Conservation (phyloP, 2,329 filamentous ascomycete species). For the Zarea fungicola region DNA sequence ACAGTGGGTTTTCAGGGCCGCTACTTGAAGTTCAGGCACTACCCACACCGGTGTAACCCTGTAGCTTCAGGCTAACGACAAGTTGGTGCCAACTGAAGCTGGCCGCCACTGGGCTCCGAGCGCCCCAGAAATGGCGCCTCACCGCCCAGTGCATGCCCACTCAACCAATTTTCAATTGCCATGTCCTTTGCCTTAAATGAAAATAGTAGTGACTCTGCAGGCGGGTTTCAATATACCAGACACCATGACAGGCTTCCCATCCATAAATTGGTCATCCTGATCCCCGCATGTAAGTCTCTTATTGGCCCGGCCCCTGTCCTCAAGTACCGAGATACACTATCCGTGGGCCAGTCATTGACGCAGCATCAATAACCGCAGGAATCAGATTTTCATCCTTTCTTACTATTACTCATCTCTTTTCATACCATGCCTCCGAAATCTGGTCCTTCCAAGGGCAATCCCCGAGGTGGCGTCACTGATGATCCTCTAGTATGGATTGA, state of each 20-base stretch:
- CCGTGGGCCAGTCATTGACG: background rate
- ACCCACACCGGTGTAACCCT: background rate
- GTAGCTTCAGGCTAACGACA: too few species aligned
- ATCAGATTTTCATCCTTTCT: background rate
- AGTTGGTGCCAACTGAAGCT: too few species aligned
- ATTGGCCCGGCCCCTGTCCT: slow-evolving; percentile 3
- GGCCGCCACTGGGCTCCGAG: too few species aligned
- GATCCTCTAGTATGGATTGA: slow-evolving; percentile 84
- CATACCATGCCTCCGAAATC: slow-evolving; percentile 12
- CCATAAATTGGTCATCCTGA: slow-evolving; percentile 1
- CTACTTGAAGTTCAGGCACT: too few species aligned
- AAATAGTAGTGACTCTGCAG: background rate
- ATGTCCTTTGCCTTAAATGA: background rate
- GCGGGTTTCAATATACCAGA: background rate
- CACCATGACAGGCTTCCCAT: background rate
- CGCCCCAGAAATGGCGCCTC: background rate
- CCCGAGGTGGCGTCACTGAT: slow-evolving; percentile 20
- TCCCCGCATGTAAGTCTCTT: background rate
- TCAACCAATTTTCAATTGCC: background rate
- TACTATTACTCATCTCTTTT: background rate
- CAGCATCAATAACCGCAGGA: background rate
- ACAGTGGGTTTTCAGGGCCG: background rate
- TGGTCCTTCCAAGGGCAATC: slow-evolving; percentile 16
- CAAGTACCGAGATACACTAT: background rate
- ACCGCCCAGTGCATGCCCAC: slow-evolving; percentile 3